Percentiles rank a stretch among this genome's conserved stretches.
Evolutionary conservation across 345 rosid species (phyloP).

Genomic region (Lepidium didymum): DNA sequence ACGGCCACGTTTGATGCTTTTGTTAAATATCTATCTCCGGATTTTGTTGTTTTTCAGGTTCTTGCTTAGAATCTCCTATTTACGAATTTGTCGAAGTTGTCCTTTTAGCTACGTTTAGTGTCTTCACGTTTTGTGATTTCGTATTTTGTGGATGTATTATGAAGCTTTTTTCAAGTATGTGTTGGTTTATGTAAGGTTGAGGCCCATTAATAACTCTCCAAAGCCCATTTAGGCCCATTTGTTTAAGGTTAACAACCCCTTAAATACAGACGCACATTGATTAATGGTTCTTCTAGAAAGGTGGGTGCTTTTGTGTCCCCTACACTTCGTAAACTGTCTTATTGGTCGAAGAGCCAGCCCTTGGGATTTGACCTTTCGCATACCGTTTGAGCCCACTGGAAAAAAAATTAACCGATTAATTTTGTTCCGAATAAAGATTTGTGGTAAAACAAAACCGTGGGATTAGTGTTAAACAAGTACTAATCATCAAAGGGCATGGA

Average conservation of each 20-base stretch:
- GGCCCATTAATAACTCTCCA: background rate
- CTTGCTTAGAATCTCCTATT: conserved; percentile 6
- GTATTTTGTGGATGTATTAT: conserved; percentile 3
- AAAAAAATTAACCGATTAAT: background rate
- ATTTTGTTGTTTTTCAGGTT: background rate
- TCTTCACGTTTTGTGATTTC: background rate
- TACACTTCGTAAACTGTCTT: background rate
- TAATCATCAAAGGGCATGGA: background rate
- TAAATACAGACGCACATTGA: background rate
- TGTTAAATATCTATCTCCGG: background rate
- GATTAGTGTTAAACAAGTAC: background rate
- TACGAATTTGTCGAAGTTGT: conserved; percentile 1
- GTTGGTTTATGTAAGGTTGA: background rate
- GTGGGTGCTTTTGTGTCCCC: background rate
- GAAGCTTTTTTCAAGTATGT: background rate
- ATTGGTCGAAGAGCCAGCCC: background rate
- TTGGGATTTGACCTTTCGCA: conserved; percentile 4
- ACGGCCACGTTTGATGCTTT: conserved; percentile 30
- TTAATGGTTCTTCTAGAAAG: background rate
- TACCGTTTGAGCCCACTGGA: background rate
- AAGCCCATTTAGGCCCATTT: background rate
- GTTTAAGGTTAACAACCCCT: background rate
- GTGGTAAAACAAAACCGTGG: background rate
- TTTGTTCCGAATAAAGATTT: background rate
- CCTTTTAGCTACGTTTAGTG: conserved; percentile 9